Percentiles rank a stretch among this genome's conserved stretches.
Evolutionary conservation across 306 rosid genomes (phyloP).

Genomic region (Gastrolobium bilobum): DNA sequence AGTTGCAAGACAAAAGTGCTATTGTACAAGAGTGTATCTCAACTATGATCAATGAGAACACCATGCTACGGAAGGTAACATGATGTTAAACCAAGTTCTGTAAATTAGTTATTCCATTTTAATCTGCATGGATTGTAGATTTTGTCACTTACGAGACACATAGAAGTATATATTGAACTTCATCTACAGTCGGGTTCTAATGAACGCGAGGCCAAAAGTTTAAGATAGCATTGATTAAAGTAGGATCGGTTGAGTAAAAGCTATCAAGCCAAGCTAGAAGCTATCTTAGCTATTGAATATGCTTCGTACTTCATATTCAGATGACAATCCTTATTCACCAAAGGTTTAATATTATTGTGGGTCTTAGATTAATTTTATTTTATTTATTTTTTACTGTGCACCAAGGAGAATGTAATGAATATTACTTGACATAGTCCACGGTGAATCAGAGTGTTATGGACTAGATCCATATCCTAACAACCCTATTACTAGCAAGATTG

Average conservation of each 20-base stretch:
- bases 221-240: conserved; percentile 56
- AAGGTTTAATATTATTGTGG: too few relatives aligned
- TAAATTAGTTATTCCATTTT: neutral
- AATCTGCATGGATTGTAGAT: neutral
- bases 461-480: too few relatives aligned
- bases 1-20: conserved; percentile 49
- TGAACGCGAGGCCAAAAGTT: conserved; percentile 63
- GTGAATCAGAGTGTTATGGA: too few relatives aligned
- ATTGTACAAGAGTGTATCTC: conserved; percentile 73
- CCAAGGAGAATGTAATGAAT: too few relatives aligned
- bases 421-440: too few relatives aligned
- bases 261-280: neutral
- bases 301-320: too few relatives aligned
- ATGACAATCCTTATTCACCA: too few relatives aligned
- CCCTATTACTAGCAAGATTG: too few relatives aligned
- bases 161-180: neutral
- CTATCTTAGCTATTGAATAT: too few relatives aligned
- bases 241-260: conserved; percentile 57
- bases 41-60: conserved; percentile 66
- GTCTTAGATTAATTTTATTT: too few relatives aligned
- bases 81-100: too few relatives aligned
- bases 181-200: conserved; percentile 54
- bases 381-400: too few relatives aligned
- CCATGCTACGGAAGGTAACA: conserved; percentile 66
- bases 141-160: neutral